Percentiles rank a stretch among this genome's conserved stretches.
phyloP scores from a whole-genome alignment of 768 basidiomycete genomes.

The Cystofilobasidium macerans region DNA sequence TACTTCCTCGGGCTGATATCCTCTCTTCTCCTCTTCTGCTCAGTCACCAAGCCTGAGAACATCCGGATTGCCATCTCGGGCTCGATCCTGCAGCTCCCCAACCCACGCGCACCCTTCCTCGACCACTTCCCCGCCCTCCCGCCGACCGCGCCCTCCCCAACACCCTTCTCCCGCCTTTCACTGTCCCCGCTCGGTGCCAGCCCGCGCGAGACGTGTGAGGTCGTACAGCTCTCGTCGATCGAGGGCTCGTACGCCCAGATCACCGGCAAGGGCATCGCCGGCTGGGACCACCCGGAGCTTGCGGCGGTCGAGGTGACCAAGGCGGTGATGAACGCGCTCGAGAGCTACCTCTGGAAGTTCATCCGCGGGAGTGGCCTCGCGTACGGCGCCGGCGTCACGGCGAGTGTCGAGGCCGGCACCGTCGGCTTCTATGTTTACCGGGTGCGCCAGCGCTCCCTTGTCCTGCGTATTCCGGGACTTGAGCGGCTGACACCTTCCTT shows the following conservation, averaged over 20 bases:
- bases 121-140: slow-evolving; percentile 59
- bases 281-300: slow-evolving; percentile 70
- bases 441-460: slow-evolving; percentile 28
- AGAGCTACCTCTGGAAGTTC: slow-evolving; percentile 47
- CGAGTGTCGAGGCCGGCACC: slow-evolving; percentile 68
- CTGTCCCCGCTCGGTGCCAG: slow-evolving; percentile 64
- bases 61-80: slow-evolving; percentile 86
- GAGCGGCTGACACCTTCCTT: not conserved
- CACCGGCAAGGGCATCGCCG: slow-evolving; percentile 63
- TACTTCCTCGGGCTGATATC: not conserved
- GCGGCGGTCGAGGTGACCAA: slow-evolving; percentile 74
- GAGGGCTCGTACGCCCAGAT: slow-evolving; percentile 81
- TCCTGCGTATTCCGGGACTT: not conserved
- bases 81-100: slow-evolving; percentile 56
- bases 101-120: slow-evolving; percentile 63
- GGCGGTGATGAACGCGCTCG: slow-evolving; percentile 81
- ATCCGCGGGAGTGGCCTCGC: slow-evolving; percentile 92
- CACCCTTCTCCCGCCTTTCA: slow-evolving; percentile 57
- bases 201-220: slow-evolving; percentile 61
- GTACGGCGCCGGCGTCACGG: slow-evolving; percentile 68
- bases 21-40: not conserved
- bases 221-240: slow-evolving; percentile 83
- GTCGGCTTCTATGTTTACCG: slow-evolving; percentile 68
- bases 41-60: slow-evolving; percentile 72
- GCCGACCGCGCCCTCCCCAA: slow-evolving; percentile 48